Percentiles rank a stretch among this genome's conserved stretches.
phyloP scores from a whole-genome alignment of 805 yeast genomes.

The Candida sanyiensis region DNA sequence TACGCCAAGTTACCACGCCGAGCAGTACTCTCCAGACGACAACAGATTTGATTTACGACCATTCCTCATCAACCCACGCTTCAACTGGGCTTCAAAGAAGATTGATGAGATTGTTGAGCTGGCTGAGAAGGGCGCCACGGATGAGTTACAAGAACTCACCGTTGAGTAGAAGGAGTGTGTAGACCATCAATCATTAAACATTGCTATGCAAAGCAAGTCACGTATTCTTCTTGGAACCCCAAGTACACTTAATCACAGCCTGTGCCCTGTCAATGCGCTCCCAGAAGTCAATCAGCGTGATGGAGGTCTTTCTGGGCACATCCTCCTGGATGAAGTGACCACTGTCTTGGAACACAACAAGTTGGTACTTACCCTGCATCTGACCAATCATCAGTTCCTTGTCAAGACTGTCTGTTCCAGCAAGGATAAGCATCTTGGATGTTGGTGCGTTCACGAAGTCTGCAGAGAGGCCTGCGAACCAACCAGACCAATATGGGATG shows the following conservation, averaged over 20 bases:
- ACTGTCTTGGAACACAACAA: conserved; percentile 70
- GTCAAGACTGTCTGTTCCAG: conserved; percentile 88
- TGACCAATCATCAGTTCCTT: conserved; percentile 86
- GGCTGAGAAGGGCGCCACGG: conserved; percentile 35
- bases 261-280: conserved; percentile 34
- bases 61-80: conserved; percentile 85
- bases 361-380: conserved; percentile 96
- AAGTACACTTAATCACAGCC: conserved; percentile 32
- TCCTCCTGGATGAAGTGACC: conserved; percentile 98
- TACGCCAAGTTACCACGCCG: conserved; percentile 97
- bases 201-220: background rate
- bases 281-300: conserved; percentile 43
- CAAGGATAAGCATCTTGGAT: conserved; percentile 70
- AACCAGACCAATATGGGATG: conserved; percentile 65
- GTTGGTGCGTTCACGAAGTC: conserved; percentile 43
- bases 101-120: conserved; percentile 75
- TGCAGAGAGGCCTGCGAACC: conserved; percentile 73
- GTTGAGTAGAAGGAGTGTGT: conserved; percentile 44
- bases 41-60: conserved; percentile 95
- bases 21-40: conserved; percentile 96
- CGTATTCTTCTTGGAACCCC: conserved; percentile 27
- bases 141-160: conserved; percentile 34
- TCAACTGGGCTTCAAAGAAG: conserved; percentile 83
- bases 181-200: conserved; percentile 2
- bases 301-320: conserved; percentile 60